Percentiles rank a stretch among this genome's conserved stretches.
These are phyloP conservation scores for Hansenula sp. DNA, from an alignment of 1,139 yeast genomes.

Conservation along the genomic window DNA sequence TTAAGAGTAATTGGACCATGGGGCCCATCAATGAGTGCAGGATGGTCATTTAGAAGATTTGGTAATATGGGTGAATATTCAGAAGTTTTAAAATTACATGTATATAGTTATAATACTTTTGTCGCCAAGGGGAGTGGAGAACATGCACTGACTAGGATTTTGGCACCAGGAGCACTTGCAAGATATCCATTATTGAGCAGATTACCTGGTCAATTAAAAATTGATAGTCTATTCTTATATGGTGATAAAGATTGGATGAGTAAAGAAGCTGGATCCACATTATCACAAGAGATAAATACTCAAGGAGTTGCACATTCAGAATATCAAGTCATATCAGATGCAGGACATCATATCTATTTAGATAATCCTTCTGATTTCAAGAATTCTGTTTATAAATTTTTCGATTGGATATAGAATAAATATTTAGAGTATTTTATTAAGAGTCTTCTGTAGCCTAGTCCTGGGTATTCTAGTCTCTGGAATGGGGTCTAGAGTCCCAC, in stretches of 20 bases:
- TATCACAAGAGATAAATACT: constrained; percentile 32
- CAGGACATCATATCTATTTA: constrained; percentile 78
- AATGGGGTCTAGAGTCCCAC: no score
- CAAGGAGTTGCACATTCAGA: constrained; percentile 28
- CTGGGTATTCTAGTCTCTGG: no score
- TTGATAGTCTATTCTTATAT: constrained; percentile 59
- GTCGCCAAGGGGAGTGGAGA: constrained; percentile 63
- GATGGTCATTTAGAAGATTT: constrained; percentile 50
- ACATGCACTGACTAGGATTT: constrained; percentile 55
- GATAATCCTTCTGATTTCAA: constrained; percentile 52
- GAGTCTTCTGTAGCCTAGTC: no score
- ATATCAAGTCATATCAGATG: constrained; percentile 44
- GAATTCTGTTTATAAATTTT: constrained; percentile 13
- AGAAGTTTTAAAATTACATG: constrained; percentile 33
- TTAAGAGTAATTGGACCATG: constrained; percentile 53
- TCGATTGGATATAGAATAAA: constrained; percentile 13
- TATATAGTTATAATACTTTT: constrained; percentile 58
- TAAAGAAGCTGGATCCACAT: constrained; percentile 58
- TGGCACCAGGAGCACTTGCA: constrained; percentile 75
- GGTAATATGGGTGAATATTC: constrained; percentile 25
- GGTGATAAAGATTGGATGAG: constrained; percentile 92
- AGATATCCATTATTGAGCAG: constrained; percentile 73
- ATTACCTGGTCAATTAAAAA: constrained; percentile 39
- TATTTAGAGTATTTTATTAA: not conserved
- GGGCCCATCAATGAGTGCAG: constrained; percentile 54